Percentiles rank a stretch among this genome's conserved stretches.
phyloP scores from a whole-genome alignment of 257 asterid species.

The Penstemon davidsonii region DNA sequence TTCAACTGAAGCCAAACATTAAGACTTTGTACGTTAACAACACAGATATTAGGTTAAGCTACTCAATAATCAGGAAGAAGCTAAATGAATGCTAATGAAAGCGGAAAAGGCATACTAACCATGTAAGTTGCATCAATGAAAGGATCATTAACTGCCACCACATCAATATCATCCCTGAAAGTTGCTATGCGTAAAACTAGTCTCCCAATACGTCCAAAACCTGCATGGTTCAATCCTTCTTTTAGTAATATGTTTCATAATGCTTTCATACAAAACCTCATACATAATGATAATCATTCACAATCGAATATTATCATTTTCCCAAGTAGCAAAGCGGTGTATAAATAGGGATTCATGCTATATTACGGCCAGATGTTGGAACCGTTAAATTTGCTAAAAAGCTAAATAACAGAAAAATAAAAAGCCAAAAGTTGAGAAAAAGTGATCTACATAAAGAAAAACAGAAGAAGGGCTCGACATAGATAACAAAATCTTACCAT shows the following conservation, averaged over 20 bases:
- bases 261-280: too few relatives aligned
- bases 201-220: conserved; percentile 98
- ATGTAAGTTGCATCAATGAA: conserved; percentile 92
- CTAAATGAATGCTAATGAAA: conserved; percentile 10
- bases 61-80: conserved; percentile 11
- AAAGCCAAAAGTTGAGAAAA: too few relatives aligned
- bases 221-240: conserved; percentile 40
- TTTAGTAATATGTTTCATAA: neutral
- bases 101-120: conserved; percentile 53
- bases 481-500: conserved; percentile 50
- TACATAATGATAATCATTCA: neutral
- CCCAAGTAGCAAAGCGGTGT: neutral
- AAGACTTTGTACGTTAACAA: conserved; percentile 7
- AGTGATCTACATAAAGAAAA: conserved; percentile 1
- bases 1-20: neutral
- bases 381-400: neutral
- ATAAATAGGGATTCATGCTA: neutral
- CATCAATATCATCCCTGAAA: conserved; percentile 89
- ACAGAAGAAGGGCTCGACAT: conserved; percentile 10
- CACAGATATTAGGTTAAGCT: conserved; percentile 12
- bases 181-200: conserved; percentile 84
- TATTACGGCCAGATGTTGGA: conserved; percentile 1
- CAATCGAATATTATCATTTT: neutral
- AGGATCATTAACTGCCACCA: conserved; percentile 97
- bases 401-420: neutral